phyloP scores from a whole-genome alignment of 805 yeast species.

The Clavispora santaluciae region DNA sequence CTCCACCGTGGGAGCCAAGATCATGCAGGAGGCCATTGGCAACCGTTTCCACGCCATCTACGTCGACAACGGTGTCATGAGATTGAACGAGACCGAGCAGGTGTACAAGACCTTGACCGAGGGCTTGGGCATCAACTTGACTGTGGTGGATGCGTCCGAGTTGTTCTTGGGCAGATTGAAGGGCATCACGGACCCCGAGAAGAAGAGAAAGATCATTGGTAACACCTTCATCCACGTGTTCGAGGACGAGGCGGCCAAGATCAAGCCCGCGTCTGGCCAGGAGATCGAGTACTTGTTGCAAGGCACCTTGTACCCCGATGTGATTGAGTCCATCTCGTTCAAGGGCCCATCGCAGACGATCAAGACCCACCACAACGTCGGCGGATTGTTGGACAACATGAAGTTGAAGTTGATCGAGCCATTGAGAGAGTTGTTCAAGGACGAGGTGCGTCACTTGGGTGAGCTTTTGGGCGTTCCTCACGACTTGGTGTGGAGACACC shows the following conservation, averaged over 20 bases:
- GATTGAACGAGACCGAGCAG: constrained; percentile 84
- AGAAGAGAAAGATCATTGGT: constrained; percentile 98
- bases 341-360: constrained; percentile 99
- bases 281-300: constrained; percentile 91
- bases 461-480: constrained; percentile 91
- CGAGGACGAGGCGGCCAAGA: constrained; percentile 91
- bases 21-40: constrained; percentile 97
- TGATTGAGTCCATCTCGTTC: constrained; percentile 96
- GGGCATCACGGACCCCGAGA: constrained; percentile 97
- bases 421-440: constrained; percentile 95
- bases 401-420: constrained; percentile 98
- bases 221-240: constrained; percentile 96
- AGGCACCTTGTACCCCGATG: constrained; percentile 98
- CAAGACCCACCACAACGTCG: constrained; percentile 99
- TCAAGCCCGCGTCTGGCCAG: constrained; percentile 82
- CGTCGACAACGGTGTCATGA: constrained; percentile 97
- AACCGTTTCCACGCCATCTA: constrained; percentile 97
- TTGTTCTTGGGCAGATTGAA: constrained; percentile 79
- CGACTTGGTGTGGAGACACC: constrained; percentile 99
- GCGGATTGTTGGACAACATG: constrained; percentile 97
- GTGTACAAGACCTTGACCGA: constrained; percentile 87
- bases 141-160: constrained; percentile 91
- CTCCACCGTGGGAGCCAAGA: constrained; percentile 97
- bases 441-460: constrained; percentile 96
- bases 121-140: constrained; percentile 91